Conservation (phyloP, 1,284 basidiomycete genomes). For the Abortiporus biennis region DNA sequence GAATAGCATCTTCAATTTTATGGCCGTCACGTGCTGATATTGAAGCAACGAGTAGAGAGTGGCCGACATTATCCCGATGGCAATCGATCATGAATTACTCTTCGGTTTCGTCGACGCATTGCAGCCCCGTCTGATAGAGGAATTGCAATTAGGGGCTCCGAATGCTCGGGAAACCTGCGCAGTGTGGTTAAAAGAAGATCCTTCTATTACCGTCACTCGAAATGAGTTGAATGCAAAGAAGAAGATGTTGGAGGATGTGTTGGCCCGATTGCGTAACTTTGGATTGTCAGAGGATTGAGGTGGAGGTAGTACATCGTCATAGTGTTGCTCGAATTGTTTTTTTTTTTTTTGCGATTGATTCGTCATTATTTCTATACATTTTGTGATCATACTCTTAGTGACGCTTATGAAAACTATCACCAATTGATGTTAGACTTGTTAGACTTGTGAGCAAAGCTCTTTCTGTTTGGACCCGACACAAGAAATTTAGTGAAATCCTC, state of each 20-base stretch:
- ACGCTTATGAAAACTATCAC: no score
- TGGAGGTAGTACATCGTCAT: no score
- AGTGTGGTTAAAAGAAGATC: constrained; percentile 37
- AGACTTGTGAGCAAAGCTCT: no score
- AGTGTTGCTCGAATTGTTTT: no score
- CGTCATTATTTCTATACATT: no score
- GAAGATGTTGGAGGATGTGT: constrained; percentile 26
- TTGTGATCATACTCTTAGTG: no score
- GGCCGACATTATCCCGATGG: constrained; percentile 39
- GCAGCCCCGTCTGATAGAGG: constrained; percentile 30
- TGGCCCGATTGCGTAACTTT: constrained; percentile 28
- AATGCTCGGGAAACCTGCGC: constrained; percentile 30
- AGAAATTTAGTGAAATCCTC: no score
- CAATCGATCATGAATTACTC: constrained; percentile 40
- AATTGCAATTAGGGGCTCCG: constrained; percentile 31
- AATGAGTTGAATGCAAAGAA: constrained; percentile 28
- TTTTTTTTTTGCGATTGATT: no score
- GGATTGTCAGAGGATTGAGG: background rate
- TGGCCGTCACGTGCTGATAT: background rate
- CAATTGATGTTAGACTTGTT: no score
- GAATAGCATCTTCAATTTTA: no score
- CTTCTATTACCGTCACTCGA: constrained; percentile 26
- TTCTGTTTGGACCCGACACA: no score
- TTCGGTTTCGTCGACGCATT: constrained; percentile 29
- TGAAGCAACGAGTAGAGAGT: constrained; percentile 28